A percentile compares a stretch with the other conserved stretches of the same genome.
These are phyloP conservation scores for Saxophila tyrrhenica DNA, from an alignment of 495 filamentous ascomycete genomes.

Conservation along the genomic window DNA sequence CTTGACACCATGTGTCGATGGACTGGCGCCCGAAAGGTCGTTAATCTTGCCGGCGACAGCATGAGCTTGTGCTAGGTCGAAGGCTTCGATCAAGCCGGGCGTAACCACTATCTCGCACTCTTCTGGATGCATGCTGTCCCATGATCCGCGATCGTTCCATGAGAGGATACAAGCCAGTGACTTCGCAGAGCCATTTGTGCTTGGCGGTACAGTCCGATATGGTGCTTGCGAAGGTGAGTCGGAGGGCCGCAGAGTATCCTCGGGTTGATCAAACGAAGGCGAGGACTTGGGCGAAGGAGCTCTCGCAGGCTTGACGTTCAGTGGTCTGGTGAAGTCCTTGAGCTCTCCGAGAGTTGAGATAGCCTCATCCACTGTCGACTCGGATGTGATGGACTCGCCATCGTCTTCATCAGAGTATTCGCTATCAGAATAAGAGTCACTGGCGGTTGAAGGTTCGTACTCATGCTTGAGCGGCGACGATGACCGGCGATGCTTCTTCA, in stretches of 20 bases:
- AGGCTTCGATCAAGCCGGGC: constrained; percentile 79
- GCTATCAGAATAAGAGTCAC: constrained; percentile 39
- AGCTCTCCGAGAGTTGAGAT: constrained; percentile 27
- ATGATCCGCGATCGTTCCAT: constrained; percentile 72
- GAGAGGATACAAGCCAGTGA: constrained; percentile 68
- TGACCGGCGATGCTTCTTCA: constrained; percentile 45
- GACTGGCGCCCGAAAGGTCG: constrained; percentile 26
- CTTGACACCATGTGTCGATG: constrained; percentile 19
- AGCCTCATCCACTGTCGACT: constrained; percentile 46
- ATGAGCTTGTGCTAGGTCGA: constrained; percentile 46
- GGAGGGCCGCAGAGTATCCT: constrained; percentile 56
- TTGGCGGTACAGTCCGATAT: constrained; percentile 45
- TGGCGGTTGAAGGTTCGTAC: constrained; percentile 83
- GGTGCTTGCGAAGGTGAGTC: constrained; percentile 64
- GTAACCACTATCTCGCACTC: constrained; percentile 71
- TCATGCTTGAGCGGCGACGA: constrained; percentile 97
- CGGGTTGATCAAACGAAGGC: constrained; percentile 8
- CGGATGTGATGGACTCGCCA: constrained; percentile 25
- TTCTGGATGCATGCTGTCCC: constrained; percentile 65
- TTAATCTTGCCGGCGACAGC: constrained; percentile 29
- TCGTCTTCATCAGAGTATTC: constrained; percentile 24
- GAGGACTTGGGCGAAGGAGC: constrained; percentile 8
- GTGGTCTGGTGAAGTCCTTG: constrained; percentile 12
- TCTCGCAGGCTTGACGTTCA: neutral
- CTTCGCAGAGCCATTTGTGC: constrained; percentile 44